Conservation (phyloP, 2,329 filamentous ascomycete species). For the Penicillium occitanis region DNA sequence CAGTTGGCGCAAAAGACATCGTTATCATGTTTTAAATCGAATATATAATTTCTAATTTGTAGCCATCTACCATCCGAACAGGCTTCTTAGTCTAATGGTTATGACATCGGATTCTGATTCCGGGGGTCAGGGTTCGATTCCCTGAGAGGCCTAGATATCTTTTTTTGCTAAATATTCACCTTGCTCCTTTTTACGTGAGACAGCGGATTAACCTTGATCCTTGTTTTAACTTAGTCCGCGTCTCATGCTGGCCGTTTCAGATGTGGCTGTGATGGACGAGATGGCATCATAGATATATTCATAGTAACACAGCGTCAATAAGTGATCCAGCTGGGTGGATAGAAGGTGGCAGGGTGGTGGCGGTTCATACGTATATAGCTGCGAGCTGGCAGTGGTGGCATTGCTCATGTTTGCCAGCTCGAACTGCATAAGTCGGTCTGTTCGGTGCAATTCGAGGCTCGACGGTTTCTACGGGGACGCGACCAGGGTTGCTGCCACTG, state of each 20-base stretch:
- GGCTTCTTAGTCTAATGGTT: constrained; percentile 4
- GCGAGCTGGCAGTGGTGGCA: background rate
- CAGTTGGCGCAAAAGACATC: too few relatives aligned
- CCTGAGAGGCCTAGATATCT: background rate
- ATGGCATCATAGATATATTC: background rate
- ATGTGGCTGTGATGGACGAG: constrained; percentile 5
- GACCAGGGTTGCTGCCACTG: constrained; percentile 12
- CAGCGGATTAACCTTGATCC: background rate
- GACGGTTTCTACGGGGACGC: constrained; percentile 9
- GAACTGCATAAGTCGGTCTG: background rate
- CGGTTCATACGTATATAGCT: background rate
- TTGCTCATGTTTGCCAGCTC: background rate
- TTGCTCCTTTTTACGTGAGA: background rate
- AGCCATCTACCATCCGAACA: background rate
- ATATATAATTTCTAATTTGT: too few relatives aligned
- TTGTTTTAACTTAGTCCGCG: background rate
- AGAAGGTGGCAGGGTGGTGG: background rate
- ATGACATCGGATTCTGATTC: constrained; percentile 8
- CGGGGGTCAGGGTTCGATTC: background rate
- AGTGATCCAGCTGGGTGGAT: background rate
- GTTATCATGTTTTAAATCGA: too few relatives aligned
- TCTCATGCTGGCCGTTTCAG: background rate
- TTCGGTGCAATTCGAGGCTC: background rate
- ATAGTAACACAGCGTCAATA: background rate
- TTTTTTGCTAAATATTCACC: background rate